Conservation (phyloP, 345 rosid genomes). For the Sapria himalayana region DNA sequence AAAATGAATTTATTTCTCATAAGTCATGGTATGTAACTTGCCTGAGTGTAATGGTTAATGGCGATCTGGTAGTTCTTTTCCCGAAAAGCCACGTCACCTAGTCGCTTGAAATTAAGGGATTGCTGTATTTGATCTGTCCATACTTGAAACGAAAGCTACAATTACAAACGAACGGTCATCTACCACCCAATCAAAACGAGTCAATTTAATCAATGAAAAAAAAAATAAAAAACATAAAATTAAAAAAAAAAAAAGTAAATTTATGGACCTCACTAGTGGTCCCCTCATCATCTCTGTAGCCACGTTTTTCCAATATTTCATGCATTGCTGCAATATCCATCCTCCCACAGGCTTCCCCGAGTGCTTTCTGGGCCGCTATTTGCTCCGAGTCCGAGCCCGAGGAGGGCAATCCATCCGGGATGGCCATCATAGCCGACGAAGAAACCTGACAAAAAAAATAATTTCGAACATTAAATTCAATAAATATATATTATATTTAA, state of each 20-base stretch:
- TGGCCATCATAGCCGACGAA: slow-evolving; percentile 43
- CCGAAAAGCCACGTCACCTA: slow-evolving; percentile 77
- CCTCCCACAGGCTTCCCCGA: slow-evolving; percentile 70
- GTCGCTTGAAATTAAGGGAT: slow-evolving; percentile 69
- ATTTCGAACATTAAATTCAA: no score
- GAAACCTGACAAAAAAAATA: slow-evolving; percentile 38
- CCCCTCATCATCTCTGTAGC: slow-evolving; percentile 74
- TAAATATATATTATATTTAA: no score
- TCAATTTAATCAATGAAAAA: no score
- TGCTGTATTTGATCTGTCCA: slow-evolving; percentile 96
- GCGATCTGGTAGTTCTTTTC: slow-evolving; percentile 65
- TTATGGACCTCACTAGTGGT: slow-evolving; percentile 51
- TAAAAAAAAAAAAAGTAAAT: neutral
- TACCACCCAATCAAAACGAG: no score
- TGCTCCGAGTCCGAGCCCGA: slow-evolving; percentile 25
- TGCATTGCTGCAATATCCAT: slow-evolving; percentile 62
- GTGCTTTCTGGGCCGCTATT: slow-evolving; percentile 27
- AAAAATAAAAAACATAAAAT: neutral
- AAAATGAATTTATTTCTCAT: no score
- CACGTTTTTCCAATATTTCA: slow-evolving; percentile 48
- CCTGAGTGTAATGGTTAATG: slow-evolving; percentile 64
- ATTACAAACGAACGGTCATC: no score
- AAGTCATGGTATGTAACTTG: no score
- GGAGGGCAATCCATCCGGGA: slow-evolving; percentile 32
- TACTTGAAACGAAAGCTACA: slow-evolving; percentile 91